Base-by-base conservation (phyloP, 164 flowering plant genomes). In the Piper betle region DNA sequence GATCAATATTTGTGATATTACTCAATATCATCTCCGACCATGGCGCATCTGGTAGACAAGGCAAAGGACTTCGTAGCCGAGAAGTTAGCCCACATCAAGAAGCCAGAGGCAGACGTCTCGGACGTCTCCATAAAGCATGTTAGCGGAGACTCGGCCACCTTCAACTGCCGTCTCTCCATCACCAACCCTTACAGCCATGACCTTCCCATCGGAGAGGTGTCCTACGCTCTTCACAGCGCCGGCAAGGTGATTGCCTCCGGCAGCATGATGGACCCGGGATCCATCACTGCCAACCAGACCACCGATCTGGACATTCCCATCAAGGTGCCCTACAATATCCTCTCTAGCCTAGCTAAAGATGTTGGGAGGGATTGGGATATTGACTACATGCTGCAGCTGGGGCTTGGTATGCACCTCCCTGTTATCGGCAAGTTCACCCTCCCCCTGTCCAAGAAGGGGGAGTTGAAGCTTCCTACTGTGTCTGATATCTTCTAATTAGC, bases 381-480 rank as follows among this genome's bases (percentile, higher is more conserved):
- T 1, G 91, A 86, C 69, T 86, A 86, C 40, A 64, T 71, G 18
- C 25, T 84, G 48, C 66, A 72, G 1, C 4, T 86, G 40, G 78
- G 74, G 0, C 77, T 88, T 40, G 67, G 71, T 38, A 62, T 86
- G 40, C 86, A 86, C 54, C 73, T 88, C 62, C 90, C 90, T 0
- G 54, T 86, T 50, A 33, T 84, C 25, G 88, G 92, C 0, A 71
- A 88, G 62, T 50, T 81, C 60, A 82, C 86, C 48, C 70, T 88
- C 17, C 92, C 92, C 1, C 67, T 88, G 16, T 70, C 80, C 40
- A 71, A 55, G 16, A 78, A 78, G 67, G 96, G 93, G 5, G 85
- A 81, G 69, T 63, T 86, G 75, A 88, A 82, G 82, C 84, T 88
- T 48, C 93, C 93, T 3, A 66, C 86, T n/a, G 62, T 80, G 37